Evolutionary conservation across 2,329 filamentous ascomycete species (phyloP).

Genomic region (Claviceps purpurea): DNA sequence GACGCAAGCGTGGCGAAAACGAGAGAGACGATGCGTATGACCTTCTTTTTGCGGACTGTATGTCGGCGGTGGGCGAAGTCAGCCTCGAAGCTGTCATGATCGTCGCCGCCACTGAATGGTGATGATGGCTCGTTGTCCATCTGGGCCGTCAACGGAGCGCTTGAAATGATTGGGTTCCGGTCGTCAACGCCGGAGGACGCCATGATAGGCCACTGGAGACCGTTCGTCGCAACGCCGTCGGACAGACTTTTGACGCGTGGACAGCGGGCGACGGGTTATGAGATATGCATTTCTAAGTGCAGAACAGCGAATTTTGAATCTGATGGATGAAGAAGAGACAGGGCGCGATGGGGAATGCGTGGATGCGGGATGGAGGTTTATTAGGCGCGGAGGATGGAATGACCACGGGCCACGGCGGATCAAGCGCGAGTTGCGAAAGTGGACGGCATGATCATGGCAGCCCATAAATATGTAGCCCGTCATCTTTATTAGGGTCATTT

Average conservation of each 20-base stretch:
- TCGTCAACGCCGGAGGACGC: constrained; percentile 3
- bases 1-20: constrained; percentile 39
- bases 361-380: background rate
- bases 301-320: background rate
- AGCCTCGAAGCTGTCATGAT: constrained; percentile 7
- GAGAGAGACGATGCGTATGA: constrained; percentile 36
- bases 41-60: constrained; percentile 15
- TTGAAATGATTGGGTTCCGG: background rate
- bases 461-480: no score
- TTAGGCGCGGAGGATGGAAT: background rate
- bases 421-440: background rate
- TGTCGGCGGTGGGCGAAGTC: constrained; percentile 10
- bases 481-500: no score
- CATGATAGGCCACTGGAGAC: constrained; percentile 1
- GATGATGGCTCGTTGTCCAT: constrained; percentile 3
- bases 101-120: constrained; percentile 2
- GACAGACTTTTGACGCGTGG: background rate
- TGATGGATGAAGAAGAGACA: background rate
- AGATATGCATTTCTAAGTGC: background rate
- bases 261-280: background rate
- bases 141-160: background rate
- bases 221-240: background rate
- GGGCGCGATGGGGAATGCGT: background rate
- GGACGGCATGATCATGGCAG: no score
- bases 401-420: background rate